phyloP scores from a whole-genome alignment of 129 eudicot species.

The Ambrosia artemisiifolia region DNA sequence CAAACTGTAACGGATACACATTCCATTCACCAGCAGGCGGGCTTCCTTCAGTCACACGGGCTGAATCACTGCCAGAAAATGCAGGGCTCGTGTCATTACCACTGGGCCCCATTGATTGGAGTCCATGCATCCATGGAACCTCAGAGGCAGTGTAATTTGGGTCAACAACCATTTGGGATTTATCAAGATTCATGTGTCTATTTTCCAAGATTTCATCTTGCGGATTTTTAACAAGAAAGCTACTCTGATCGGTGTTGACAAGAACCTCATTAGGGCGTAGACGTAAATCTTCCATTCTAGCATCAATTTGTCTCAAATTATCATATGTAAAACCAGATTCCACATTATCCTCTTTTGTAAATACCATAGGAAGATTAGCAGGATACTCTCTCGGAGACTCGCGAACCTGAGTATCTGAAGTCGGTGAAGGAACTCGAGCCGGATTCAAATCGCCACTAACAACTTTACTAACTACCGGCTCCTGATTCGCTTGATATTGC shows the following conservation, averaged over 20 bases:
- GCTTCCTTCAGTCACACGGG: conserved; percentile 33
- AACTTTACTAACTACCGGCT: conserved; percentile 33
- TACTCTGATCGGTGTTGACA: conserved; percentile 31
- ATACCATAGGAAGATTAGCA: conserved; percentile 29
- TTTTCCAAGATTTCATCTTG: conserved; percentile 45
- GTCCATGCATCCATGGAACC: conserved; percentile 32
- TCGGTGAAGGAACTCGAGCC: conserved; percentile 38
- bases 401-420: conserved; percentile 33
- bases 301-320: conserved; percentile 52
- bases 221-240: conserved; percentile 34
- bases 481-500: conserved; percentile 46
- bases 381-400: conserved; percentile 57
- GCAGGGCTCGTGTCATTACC: conserved; percentile 25
- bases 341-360: conserved; percentile 39
- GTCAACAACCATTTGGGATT: conserved; percentile 29
- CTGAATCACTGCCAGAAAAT: conserved; percentile 21
- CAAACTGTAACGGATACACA: conserved; percentile 30
- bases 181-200: conserved; percentile 27
- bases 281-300: conserved; percentile 63
- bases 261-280: conserved; percentile 49
- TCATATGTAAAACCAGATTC: conserved; percentile 42
- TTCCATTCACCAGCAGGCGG: conserved; percentile 42
- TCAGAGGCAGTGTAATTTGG: conserved; percentile 34
- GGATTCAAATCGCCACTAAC: conserved; percentile 35
- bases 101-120: conserved; percentile 34